phyloP scores from a whole-genome alignment of 2,329 filamentous ascomycete genomes.

The Xylariomycetidae sp. region DNA sequence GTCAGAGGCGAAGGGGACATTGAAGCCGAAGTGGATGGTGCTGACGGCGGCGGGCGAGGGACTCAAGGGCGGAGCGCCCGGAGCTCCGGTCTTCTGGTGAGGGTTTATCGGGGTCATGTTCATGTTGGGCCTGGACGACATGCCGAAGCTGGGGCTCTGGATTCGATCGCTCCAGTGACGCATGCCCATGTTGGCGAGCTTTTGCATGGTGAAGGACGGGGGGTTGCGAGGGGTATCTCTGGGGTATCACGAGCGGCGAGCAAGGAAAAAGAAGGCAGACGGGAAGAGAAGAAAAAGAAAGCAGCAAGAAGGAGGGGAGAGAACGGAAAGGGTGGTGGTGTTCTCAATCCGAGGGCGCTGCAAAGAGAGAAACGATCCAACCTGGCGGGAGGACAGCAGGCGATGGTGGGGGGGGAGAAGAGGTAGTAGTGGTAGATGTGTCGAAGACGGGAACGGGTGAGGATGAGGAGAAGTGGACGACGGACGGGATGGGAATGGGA shows the following conservation, averaged over 20 bases:
- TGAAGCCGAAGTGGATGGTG: conserved; percentile 90
- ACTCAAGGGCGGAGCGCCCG: conserved; percentile 50
- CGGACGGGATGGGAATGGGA: conserved; percentile 20
- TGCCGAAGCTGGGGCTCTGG: conserved; percentile 57
- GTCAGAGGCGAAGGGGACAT: conserved; percentile 90
- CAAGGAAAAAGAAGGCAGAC: conserved; percentile 13
- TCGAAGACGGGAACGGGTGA: conserved; percentile 18
- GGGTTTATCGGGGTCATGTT: conserved; percentile 49
- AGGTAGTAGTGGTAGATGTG: too few relatives aligned
- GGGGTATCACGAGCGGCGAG: conserved; percentile 20
- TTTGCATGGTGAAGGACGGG: conserved; percentile 53
- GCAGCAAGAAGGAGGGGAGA: conserved; percentile 21
- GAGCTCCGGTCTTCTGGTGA: conserved; percentile 49
- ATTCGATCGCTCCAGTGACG: conserved; percentile 67
- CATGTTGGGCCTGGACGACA: conserved; percentile 48
- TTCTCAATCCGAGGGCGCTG: conserved; percentile 13
- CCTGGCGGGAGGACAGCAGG: too few relatives aligned
- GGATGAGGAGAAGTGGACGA: conserved; percentile 16
- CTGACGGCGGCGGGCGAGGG: conserved; percentile 67
- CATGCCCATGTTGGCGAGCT: conserved; percentile 67
- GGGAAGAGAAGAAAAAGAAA: conserved; percentile 15
- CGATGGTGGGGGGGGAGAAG: conserved; percentile 11
- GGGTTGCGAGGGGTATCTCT: conserved; percentile 9
- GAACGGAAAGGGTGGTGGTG: conserved; percentile 20
- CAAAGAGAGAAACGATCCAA: conserved; percentile 19